Percentiles rank a stretch among this genome's conserved stretches.
Conservation (phyloP, 2,329 filamentous ascomycete genomes). For the Fusarium sp. region DNA sequence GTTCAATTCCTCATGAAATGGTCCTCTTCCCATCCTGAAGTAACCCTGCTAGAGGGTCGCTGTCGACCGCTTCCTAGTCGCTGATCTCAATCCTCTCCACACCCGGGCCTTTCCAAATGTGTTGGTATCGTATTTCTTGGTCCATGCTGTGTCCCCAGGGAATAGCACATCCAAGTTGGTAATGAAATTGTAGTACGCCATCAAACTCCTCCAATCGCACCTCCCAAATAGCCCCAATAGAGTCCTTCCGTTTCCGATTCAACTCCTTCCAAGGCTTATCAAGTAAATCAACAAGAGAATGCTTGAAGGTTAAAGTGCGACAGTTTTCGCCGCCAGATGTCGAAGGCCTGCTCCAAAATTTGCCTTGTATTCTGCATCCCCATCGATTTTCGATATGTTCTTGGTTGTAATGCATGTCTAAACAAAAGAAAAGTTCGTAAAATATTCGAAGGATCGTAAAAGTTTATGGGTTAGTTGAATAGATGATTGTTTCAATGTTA, state of each 20-base stretch:
- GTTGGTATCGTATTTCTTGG: constrained; percentile 49
- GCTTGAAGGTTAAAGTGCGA: constrained; percentile 32
- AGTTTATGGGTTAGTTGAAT: constrained; percentile 17
- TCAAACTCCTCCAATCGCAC: constrained; percentile 47
- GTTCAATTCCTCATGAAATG: constrained; percentile 26
- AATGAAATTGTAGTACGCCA: constrained; percentile 46
- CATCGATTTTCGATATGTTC: constrained; percentile 41
- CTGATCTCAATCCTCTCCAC: constrained; percentile 33
- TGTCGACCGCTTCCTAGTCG: constrained; percentile 30
- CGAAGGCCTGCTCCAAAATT: constrained; percentile 33
- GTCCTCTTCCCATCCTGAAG: constrained; percentile 7
- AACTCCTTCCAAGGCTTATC: constrained; percentile 38
- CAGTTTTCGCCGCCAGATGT: constrained; percentile 23
- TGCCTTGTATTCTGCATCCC: constrained; percentile 30
- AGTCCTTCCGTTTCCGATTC: constrained; percentile 32
- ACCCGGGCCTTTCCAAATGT: constrained; percentile 34
- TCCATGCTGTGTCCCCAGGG: constrained; percentile 43
- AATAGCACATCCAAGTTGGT: constrained; percentile 43
- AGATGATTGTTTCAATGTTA: constrained; percentile 21
- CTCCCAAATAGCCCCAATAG: constrained; percentile 40
- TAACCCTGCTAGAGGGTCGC: constrained; percentile 20
- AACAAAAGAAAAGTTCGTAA: constrained; percentile 48
- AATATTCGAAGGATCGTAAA: constrained; percentile 24
- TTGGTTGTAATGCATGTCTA: constrained; percentile 42
- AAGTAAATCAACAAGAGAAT: constrained; percentile 33